Conservation (phyloP, 371 early-diverging fungal genomes). For the Mortierella sp. region DNA sequence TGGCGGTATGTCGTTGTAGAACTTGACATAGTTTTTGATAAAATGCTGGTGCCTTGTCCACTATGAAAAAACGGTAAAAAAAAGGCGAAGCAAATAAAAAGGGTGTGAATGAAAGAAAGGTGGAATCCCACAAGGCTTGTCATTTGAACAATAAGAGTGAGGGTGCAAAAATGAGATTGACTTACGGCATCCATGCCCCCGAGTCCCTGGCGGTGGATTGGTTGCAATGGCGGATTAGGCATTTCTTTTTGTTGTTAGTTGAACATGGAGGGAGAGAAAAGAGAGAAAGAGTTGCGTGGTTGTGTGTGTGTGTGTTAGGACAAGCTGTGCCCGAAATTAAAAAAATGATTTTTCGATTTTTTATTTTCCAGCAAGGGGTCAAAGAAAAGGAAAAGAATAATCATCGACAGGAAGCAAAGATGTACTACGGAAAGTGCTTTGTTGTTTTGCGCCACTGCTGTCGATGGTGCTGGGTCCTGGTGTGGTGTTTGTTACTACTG, state of each 20-base stretch:
- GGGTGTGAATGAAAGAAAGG: background rate
- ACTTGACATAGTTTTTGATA: slow-evolving; percentile 35
- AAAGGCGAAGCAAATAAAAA: slow-evolving; percentile 2
- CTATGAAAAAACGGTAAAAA: slow-evolving; percentile 7
- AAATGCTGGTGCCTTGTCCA: slow-evolving; percentile 36
- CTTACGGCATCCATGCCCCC: slow-evolving; percentile 38
- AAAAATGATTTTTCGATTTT: background rate
- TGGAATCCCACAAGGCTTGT: background rate
- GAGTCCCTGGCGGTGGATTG: slow-evolving; percentile 18
- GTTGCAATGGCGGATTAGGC: slow-evolving; percentile 6
- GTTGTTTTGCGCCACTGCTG: background rate
- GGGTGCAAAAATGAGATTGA: too few relatives aligned
- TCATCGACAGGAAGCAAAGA: too few relatives aligned
- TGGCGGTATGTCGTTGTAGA: background rate
- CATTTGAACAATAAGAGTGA: background rate
- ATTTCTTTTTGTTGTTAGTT: background rate
- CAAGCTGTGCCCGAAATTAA: background rate
- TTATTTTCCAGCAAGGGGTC: background rate
- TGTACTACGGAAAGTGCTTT: background rate
- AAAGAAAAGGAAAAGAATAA: background rate
- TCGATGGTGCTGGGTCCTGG: background rate
- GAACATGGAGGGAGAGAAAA: background rate
- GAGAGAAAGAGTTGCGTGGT: background rate
- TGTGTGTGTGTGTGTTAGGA: too few relatives aligned
- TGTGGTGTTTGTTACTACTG: too few relatives aligned